phyloP scores from a whole-genome alignment of 225 moss, liverwort and hornwort genomes.

The Thuidium tamariscinum region DNA sequence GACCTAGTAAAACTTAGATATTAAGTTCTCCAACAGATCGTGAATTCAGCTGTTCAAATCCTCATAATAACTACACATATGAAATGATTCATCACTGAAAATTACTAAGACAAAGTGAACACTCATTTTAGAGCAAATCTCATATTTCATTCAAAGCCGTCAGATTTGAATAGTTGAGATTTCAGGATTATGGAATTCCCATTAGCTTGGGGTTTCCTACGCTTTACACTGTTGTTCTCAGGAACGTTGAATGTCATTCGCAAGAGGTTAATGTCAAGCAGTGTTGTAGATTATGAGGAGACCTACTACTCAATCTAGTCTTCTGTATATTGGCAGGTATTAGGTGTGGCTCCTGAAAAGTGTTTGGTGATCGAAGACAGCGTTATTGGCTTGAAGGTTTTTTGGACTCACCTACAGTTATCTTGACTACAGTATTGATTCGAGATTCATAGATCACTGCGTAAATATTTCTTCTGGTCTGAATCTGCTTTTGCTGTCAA shows the following conservation, averaged over 20 bases:
- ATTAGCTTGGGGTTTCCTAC: not conserved
- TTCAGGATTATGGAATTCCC: not conserved
- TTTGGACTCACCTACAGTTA: not conserved
- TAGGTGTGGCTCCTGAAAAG: constrained; percentile 56
- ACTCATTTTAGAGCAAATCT: not conserved
- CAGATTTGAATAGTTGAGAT: not conserved
- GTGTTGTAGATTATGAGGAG: not conserved
- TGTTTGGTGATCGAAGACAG: constrained; percentile 89
- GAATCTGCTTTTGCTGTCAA: not conserved
- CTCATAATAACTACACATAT: not conserved
- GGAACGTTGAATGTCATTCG: not conserved
- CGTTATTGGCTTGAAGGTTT: constrained; percentile 76
- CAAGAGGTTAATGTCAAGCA: not conserved
- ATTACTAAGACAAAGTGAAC: not conserved
- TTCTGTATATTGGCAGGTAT: constrained; percentile 20
- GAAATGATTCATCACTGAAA: not conserved
- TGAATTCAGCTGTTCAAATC: not conserved
- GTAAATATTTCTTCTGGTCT: not conserved
- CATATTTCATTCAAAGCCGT: not conserved
- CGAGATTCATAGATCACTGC: not conserved
- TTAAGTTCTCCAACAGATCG: not conserved
- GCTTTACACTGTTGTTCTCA: not conserved
- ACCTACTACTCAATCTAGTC: not conserved
- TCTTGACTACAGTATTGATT: not conserved
- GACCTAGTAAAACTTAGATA: not conserved